A percentile compares a stretch with the other conserved stretches of the same genome.
phyloP scores from a whole-genome alignment of 441 rosid species.

The Brassica hybrid region DNA sequence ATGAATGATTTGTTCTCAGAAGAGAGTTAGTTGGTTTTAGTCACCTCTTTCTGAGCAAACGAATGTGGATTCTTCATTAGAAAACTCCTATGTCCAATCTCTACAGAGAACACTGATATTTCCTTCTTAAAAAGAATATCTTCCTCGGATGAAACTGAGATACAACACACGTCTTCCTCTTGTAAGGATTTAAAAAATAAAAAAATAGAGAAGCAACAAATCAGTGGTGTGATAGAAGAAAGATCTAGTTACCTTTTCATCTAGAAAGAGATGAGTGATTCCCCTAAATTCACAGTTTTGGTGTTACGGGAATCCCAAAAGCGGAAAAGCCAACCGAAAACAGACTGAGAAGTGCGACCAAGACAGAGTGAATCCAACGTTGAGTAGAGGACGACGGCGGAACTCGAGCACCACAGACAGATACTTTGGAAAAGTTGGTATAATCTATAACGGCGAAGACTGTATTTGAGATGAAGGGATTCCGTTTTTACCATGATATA shows the following conservation, averaged over 20 bases:
- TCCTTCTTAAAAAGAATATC: slow-evolving; percentile 72
- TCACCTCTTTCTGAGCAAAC: slow-evolving; percentile 90
- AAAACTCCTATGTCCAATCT: slow-evolving; percentile 97
- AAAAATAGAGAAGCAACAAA: too few relatives aligned
- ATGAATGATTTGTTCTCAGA: slow-evolving; percentile 68
- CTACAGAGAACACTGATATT: slow-evolving; percentile 89
- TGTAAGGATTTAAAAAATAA: slow-evolving; percentile 49
- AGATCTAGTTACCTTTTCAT: too few relatives aligned
- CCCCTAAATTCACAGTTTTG: too few relatives aligned
- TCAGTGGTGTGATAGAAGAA: too few relatives aligned
- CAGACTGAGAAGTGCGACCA: too few relatives aligned
- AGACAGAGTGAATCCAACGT: too few relatives aligned
- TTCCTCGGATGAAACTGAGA: slow-evolving; percentile 89
- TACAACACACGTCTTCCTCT: slow-evolving; percentile 86
- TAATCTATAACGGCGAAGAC: not conserved
- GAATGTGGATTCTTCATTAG: slow-evolving; percentile 85
- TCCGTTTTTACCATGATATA: not conserved
- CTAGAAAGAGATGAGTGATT: too few relatives aligned
- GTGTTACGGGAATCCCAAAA: too few relatives aligned
- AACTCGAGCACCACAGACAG: not conserved
- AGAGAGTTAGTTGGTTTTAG: slow-evolving; percentile 88
- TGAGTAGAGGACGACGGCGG: too few relatives aligned
- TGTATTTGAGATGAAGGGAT: not conserved
- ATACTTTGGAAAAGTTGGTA: not conserved
- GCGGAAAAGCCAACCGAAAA: too few relatives aligned